phyloP scores from a whole-genome alignment of 768 basidiomycete species.

The Lactarius hengduanensis region DNA sequence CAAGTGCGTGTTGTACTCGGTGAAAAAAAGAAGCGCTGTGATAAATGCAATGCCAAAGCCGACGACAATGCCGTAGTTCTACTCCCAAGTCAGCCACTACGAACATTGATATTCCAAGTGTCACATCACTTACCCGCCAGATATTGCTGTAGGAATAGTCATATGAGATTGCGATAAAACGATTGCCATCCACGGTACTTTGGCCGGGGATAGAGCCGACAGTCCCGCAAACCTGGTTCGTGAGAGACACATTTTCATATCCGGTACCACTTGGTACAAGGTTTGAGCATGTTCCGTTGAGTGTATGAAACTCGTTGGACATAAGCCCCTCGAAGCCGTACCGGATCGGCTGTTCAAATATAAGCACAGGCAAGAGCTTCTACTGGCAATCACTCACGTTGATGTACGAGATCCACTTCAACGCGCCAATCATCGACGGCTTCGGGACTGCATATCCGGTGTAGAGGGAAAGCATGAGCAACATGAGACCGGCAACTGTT shows the following conservation, averaged over 20 bases:
- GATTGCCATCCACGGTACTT: conserved; percentile 56
- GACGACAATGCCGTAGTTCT: conserved; percentile 69
- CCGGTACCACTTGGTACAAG: conserved; percentile 63
- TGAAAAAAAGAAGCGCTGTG: conserved; percentile 53
- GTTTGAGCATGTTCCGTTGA: conserved; percentile 57
- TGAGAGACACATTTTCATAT: conserved; percentile 53
- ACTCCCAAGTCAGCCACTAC: not conserved
- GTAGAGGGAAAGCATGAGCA: conserved; percentile 65
- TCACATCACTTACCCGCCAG: conserved; percentile 42
- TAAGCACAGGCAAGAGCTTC: conserved; percentile 25
- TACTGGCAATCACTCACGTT: conserved; percentile 43
- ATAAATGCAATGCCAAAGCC: conserved; percentile 66
- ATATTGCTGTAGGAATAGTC: conserved; percentile 46
- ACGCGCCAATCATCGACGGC: conserved; percentile 71
- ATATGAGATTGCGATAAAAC: conserved; percentile 49
- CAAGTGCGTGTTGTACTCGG: conserved; percentile 49
- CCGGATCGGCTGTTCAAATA: conserved; percentile 51
- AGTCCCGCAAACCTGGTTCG: conserved; percentile 75
- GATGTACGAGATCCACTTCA: conserved; percentile 78
- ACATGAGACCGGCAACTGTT: conserved; percentile 51
- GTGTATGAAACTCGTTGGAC: conserved; percentile 76
- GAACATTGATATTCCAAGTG: not conserved
- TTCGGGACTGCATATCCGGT: conserved; percentile 69
- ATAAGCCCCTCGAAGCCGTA: conserved; percentile 77
- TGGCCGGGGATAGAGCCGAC: conserved; percentile 65